Base-by-base conservation (phyloP, 106 monocot species). In the Apostasia shenzhenica region DNA sequence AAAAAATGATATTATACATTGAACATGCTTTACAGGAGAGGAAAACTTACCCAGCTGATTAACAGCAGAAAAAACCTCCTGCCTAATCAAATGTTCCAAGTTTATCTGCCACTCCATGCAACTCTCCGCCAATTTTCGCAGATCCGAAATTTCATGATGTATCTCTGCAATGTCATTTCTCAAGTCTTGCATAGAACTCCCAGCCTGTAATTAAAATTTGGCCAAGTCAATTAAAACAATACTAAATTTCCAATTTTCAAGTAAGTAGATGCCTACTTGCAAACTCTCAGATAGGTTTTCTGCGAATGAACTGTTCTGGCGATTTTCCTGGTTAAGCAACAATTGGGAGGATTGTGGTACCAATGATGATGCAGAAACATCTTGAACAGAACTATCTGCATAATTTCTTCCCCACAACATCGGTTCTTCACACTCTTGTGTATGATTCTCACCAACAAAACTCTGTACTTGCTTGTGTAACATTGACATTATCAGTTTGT, bases 101-200 rank as follows among this genome's bases (percentile, higher is more conserved):
- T 67, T 82, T 44, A 42, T 53, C 55, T 82, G 76, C 79, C 79
- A 86, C 14, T 82, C 76, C 66, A 86, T 56, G 74, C 82, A 82
- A 77, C 73, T 86, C 69, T 86, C 79, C 4, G 82, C 72, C 73
- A 79, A 70, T 57, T 76, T 79, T 45, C 79, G 55, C 11, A 86
- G 76, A 45, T 82, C 79, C 14, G 43, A 57, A 57, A 86, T 75
- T 73, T 86, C 79, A 45, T 73, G 66, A 63, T 73, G 82, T 12
- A 86, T 76, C 45, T 77, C 73, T 48, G 71, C 9, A 65, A 86
- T 63, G 45, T 79, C 79, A 67, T 60, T 49, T 73, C 76, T 82
- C 66, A 86, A n/a, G 26, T 80, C 79, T 43, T 69, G 11, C 65
- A 66, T 63, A 9, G 54, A 48, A 37, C 77, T 79, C 61, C 47